phyloP scores from a whole-genome alignment of 169 alveolate species.

The Eimeria necatrix region DNA sequence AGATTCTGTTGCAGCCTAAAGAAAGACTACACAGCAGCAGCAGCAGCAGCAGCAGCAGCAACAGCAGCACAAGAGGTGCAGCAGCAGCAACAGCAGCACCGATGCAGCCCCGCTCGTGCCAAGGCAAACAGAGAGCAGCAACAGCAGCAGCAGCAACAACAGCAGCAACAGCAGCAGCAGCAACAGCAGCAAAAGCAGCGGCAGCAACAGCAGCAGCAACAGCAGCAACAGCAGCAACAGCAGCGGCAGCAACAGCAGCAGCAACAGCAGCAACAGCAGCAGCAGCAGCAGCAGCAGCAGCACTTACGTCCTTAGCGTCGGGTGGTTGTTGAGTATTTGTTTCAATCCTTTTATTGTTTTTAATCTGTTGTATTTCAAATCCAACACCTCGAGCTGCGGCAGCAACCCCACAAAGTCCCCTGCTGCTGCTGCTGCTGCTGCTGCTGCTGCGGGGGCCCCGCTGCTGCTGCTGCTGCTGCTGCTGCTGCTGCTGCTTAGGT shows the following conservation, averaged over 20 bases:
- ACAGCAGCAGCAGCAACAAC: not conserved
- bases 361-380: not conserved
- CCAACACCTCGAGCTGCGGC: not conserved
- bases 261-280: no score
- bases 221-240: not conserved
- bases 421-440: not conserved
- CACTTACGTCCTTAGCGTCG: not conserved
- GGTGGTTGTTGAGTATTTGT: not conserved
- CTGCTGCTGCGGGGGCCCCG: not conserved
- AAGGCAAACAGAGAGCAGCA: not conserved
- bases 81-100: no score
- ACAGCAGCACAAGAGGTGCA: not conserved
- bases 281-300: constrained; percentile 11
- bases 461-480: constrained; percentile 20
- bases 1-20: not conserved
- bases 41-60: not conserved
- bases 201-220: no score
- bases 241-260: not conserved
- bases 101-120: no score
- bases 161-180: no score
- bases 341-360: not conserved
- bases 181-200: no score
- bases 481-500: not conserved
- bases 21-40: not conserved
- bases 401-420: not conserved